These are phyloP conservation scores for Umbelopsis isabellina DNA, from an alignment of 192 early-diverging fungal species.

Conservation along the genomic window DNA sequence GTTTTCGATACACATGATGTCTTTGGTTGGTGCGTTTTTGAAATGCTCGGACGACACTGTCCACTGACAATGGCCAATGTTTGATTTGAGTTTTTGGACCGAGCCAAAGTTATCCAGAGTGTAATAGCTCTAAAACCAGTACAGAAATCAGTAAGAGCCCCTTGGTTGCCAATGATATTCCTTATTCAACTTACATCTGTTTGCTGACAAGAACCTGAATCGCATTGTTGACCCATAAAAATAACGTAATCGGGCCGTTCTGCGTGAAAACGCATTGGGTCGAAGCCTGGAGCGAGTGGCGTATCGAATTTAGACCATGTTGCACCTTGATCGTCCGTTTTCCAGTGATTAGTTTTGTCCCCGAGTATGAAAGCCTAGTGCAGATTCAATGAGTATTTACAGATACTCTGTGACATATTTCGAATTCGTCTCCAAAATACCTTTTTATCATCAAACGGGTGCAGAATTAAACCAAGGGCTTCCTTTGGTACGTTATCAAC, in stretches of 20 bases:
- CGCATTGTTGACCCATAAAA: slow-evolving; percentile 63
- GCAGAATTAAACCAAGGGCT: slow-evolving; percentile 56
- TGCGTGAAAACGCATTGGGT: slow-evolving; percentile 66
- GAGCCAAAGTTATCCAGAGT: slow-evolving; percentile 71
- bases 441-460: slow-evolving; percentile 65
- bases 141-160: background rate
- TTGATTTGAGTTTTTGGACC: slow-evolving; percentile 53
- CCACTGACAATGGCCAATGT: slow-evolving; percentile 76
- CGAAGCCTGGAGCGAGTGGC: slow-evolving; percentile 38
- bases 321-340: slow-evolving; percentile 59
- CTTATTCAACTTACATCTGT: background rate
- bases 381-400: background rate
- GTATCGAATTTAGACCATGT: slow-evolving; percentile 62
- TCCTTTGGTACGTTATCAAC: slow-evolving; percentile 52
- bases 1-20: slow-evolving; percentile 73
- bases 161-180: too few species aligned
- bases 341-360: slow-evolving; percentile 54
- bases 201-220: slow-evolving; percentile 51
- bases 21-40: slow-evolving; percentile 62
- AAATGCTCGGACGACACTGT: slow-evolving; percentile 63
- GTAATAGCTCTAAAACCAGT: slow-evolving; percentile 53
- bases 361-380: slow-evolving; percentile 62
- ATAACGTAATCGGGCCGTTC: slow-evolving; percentile 65
- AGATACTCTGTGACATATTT: background rate
- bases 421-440: slow-evolving; percentile 43